Evolutionary conservation across 2,329 filamentous ascomycete genomes (phyloP), one percentile per base, ranked within the genome.

Genomic region (Fusarium temperatum): DNA sequence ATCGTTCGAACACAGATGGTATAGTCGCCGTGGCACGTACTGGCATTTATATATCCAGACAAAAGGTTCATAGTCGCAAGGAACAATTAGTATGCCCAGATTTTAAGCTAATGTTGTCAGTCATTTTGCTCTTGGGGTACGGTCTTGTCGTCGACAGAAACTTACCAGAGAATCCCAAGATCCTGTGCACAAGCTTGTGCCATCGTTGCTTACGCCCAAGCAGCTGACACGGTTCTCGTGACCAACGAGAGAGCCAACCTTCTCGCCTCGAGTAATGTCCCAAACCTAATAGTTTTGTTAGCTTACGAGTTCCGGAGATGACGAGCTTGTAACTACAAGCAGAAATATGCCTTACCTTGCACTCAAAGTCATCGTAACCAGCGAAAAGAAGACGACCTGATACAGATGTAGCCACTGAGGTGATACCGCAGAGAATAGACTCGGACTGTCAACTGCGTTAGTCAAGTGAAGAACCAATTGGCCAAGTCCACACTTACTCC

Each of bases 161-260:
- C 94, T 87, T 90, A 98, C 96, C 88, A 98, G 89, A 80, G 96
- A 98, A 87, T 99, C 96, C 96, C 96, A 99, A 78, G 96, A 99
- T 84, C 96, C 96, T 81, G 96, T 99, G 90, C 96, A 98, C 87
- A 99, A 89, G 87, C 96, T 98, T 87, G 98, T 98, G 73, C 96
- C 96, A 82, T 99, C 96, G 84, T 98, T 98, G 89, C 96, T 98
- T 79, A 99, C 96, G 77, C 96, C 96, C 82, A 99, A 87, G 85
- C 96, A 99, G 90, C 96, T 98, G 82, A 99, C 96, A 77, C 96
- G 93, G 88, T 99, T 99, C 85, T 98, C 96, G 84, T 99, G 96
- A 79, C 96, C 96, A 80, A 97, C 96, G 68, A 99, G 89, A 63
- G 95, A 98, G 81, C 96, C 96, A 75, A 99, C 95, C 86, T 98